Evolutionary conservation across 192 early-diverging fungal genomes (phyloP), one percentile per base, ranked within the genome.

Genomic region (Backusella circina): DNA sequence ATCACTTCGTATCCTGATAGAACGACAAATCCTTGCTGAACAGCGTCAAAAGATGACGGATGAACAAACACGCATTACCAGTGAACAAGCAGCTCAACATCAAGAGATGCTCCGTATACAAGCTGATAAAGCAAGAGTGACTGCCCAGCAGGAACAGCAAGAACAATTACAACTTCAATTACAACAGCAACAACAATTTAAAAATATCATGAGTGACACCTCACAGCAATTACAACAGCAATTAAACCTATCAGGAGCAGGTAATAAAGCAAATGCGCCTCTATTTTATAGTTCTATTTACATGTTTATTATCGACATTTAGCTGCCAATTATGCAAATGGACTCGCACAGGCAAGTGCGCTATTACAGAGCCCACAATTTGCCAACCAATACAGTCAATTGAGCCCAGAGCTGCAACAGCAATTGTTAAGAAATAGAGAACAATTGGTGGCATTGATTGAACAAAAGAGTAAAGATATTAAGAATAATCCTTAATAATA

Each of bases 321-420:
- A 44, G 69, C 69, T 18, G 39, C 36, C 15, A 76, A 38, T 54
- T 77, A 69, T 64, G 68, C 68, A 21, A 74, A 74, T 71, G 73
- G 71, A 21, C 38, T 79, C 36, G 72, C 74, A 65, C 79, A 81
- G 57, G 73, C 79, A 15, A 74, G 68, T 32, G 79, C 79, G 2
- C 21, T 81, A 3, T 36, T 81, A 9, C 75, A 77, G 35, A 81
- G 65, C 36, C 66, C 71, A 7, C 72, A 77, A 6, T 73, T 81
- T 64, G 75, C 75, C 9, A 70, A 57, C 3, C 71, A 77, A 38
- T 81, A 81, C 44, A 77, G 73, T 31, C 71, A 81, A 26, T 47
- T 81, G 18, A 74, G 71, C 23, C 79, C 79, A 15, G 79, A 81
- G 13, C 41, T 76, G 16, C 79, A 81, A 30, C 72, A 81, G 23